Percentiles rank a stretch among this genome's conserved stretches.
Evolutionary conservation across 202 grass and related monocot genomes (phyloP).

Genomic region (Thinopyrum obtusiflorum): DNA sequence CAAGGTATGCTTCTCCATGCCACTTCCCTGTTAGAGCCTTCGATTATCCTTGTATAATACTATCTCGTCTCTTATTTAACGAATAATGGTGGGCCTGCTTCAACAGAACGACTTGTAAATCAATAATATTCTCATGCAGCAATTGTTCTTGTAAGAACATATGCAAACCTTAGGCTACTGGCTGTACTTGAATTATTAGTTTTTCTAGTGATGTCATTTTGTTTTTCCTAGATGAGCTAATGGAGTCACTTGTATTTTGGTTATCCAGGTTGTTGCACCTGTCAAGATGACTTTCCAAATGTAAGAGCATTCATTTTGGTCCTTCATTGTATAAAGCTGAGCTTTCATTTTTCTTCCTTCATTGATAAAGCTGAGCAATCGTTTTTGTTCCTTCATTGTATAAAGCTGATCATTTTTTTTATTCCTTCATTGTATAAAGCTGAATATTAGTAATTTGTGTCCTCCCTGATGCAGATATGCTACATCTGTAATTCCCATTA

Average conservation of each 20-base stretch:
- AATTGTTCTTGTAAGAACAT: slow-evolving; percentile 16
- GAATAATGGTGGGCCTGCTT: slow-evolving; percentile 1
- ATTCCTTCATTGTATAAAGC: slow-evolving; percentile 23
- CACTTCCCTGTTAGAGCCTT: slow-evolving; percentile 5
- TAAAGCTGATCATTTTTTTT: slow-evolving; percentile 21
- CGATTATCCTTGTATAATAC: neutral
- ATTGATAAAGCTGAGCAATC: slow-evolving; percentile 18
- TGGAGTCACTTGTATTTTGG: slow-evolving; percentile 24
- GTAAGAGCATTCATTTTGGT: slow-evolving; percentile 53
- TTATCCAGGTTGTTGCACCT: slow-evolving; percentile 86
- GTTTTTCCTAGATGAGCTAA: slow-evolving; percentile 27
- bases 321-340: slow-evolving; percentile 23
- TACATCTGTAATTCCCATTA: slow-evolving; percentile 96
- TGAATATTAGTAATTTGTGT: slow-evolving; percentile 18
- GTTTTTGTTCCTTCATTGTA: no score
- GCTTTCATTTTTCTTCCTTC: slow-evolving; percentile 21
- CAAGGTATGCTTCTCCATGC: slow-evolving; percentile 60
- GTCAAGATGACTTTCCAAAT: slow-evolving; percentile 99
- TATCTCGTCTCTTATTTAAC: neutral
- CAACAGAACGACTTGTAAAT: neutral
- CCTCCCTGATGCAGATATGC: slow-evolving; percentile 71
- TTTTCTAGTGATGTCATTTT: slow-evolving; percentile 18
- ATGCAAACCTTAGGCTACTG: neutral
- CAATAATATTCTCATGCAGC: neutral
- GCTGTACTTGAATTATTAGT: neutral